Evolutionary conservation across 345 rosid genomes (phyloP), one percentile per base, ranked within the genome.

Genomic region (Eucalyptus dawsonii): DNA sequence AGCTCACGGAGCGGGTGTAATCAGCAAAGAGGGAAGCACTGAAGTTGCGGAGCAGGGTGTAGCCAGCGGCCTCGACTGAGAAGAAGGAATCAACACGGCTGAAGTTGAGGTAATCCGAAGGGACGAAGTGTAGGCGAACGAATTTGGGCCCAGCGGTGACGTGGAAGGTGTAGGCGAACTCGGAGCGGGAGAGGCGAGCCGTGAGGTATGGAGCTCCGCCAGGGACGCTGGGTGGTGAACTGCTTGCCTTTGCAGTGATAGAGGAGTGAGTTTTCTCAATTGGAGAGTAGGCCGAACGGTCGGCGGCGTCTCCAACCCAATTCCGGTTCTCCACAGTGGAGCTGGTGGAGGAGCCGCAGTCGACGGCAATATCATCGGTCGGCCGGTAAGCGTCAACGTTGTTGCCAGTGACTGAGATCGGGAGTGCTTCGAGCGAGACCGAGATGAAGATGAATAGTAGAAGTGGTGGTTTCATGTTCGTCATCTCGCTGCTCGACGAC

Each of bases 121-220:
- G 89, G 67, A 76, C 47, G 90, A 92, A 92, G 89, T 91, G 62
- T 4, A 91, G 88, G 56, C 93, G 90, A 47, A 93, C 45, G 86
- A 94, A 92, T 45, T 88, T 92, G 10, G 91, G 91, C 9, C 94
- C 94, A 4, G 90, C 31, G 6, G 89, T 49, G 86, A 92, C 88
- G 1, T 89, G 87, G 53, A 94, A 91, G 22, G 86, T 87, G 88
- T 91, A 94, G 51, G 89, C 87, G 91, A 94, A 90, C 9, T 69
- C 21, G 8, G 92, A 87, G 11, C 7, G 50, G 31, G 88, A 87
- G 54, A 93, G 72, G 8, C 90, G 90, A 9, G 93, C 92, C 11
- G 92, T 88, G 62, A 17, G 10, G 92, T 88, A 94, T 5, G 93
- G 93, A 4, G 67, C 54, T 1, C 1, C 1, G 45, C 13, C 0